Evolutionary conservation across 345 rosid genomes (phyloP), one percentile per base, ranked within the genome.

Genomic region (Salix arbutifolia): DNA sequence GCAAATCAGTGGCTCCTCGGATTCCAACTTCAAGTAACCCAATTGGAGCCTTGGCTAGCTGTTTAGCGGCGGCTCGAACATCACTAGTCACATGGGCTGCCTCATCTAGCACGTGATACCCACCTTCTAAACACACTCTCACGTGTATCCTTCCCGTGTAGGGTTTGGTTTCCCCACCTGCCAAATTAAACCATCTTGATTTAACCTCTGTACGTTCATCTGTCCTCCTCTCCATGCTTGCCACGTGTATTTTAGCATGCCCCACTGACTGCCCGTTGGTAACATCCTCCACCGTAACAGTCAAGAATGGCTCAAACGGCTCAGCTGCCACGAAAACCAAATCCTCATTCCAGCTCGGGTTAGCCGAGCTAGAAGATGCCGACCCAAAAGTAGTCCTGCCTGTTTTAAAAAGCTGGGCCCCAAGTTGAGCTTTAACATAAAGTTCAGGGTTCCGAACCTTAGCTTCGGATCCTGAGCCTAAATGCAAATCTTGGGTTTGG

Each of bases 71-170:
- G 6, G 98, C 88, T 72, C 91, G 81, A 8, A 94, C 94, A 80
- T 94, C 97, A 52, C 98, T 94, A 1, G 97, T 94, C 88, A 91
- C 86, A 77, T 94, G 98, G 85, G 98, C 92, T 4, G 96, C 98
- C 66, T 94, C 97, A 13, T 94, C 98, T 21, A 89, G 84, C 87
- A 94, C 97, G 83, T 94, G 98, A 76, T 94, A 94, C 2, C 97
- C 97, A 16, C 98, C 97, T 74, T 94, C 96, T 71, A 92, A 81
- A 64, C 97, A 94, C 10, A 79, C 94, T 21, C 85, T 84, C 68
- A 94, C 85, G 67, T 94, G 93, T 69, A 92, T 92, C 73, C 98
- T 87, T 17, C 98, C 98, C 0, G 90, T 81, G 37, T 94, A 94
- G 0, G 96, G 96, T 70, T 79, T 84, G 0, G 50, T 86, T 79